Evolutionary conservation across 2,329 filamentous ascomycete genomes (phyloP).

Genomic region (Sphaceloma murrayae): DNA sequence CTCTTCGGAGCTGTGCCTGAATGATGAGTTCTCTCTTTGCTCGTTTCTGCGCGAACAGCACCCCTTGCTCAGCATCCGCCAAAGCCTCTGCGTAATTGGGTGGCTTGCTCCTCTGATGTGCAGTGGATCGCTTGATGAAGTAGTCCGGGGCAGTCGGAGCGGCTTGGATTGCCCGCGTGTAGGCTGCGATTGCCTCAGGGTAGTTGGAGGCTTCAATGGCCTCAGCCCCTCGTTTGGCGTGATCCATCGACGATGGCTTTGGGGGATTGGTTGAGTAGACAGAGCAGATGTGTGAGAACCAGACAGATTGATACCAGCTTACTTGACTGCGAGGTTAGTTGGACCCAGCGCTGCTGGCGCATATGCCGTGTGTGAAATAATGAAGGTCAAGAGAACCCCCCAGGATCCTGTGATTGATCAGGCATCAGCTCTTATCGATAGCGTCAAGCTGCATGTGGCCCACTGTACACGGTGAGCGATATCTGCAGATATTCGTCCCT

Average conservation of each 20-base stretch:
- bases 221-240: conserved; percentile 19
- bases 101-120: conserved; percentile 55
- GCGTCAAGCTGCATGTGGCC: neutral
- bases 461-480: neutral
- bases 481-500: neutral
- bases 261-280: too few relatives aligned
- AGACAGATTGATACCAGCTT: too few relatives aligned
- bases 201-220: conserved; percentile 57
- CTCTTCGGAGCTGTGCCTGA: conserved; percentile 73
- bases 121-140: conserved; percentile 72
- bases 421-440: conserved; percentile 13
- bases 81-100: conserved; percentile 39
- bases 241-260: conserved; percentile 19
- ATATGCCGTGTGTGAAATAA: too few relatives aligned
- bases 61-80: conserved; percentile 40
- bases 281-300: neutral
- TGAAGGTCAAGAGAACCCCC: too few relatives aligned
- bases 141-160: conserved; percentile 62
- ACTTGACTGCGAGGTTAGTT: too few relatives aligned
- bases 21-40: conserved; percentile 66
- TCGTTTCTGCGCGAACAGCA: conserved; percentile 59
- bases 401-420: neutral
- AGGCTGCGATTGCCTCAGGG: conserved; percentile 56
- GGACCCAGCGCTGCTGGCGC: too few relatives aligned
- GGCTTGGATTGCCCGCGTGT: conserved; percentile 55